These are phyloP conservation scores for Vigna angularis DNA, from an alignment of 306 rosid genomes.

Conservation along the genomic window DNA sequence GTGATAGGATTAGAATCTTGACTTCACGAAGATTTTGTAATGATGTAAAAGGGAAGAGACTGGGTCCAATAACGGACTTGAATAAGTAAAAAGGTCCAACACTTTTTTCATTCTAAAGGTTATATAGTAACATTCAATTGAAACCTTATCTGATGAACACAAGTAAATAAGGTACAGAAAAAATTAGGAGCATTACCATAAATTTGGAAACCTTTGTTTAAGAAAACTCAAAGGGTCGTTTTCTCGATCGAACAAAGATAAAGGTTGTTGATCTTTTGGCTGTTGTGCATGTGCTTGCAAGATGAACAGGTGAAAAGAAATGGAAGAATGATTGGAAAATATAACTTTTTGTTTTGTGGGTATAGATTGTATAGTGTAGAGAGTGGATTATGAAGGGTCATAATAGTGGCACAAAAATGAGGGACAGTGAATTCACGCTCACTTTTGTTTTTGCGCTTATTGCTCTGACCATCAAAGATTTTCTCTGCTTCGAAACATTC, in stretches of 20 bases:
- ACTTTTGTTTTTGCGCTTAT: constrained; percentile 49
- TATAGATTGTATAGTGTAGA: constrained; percentile 51
- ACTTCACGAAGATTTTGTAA: constrained; percentile 49
- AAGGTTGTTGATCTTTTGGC: constrained; percentile 8
- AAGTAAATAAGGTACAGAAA: neutral
- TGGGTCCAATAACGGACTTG: constrained; percentile 42
- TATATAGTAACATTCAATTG: constrained; percentile 15
- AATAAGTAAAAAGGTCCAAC: constrained; percentile 43
- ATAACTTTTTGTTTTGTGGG: neutral
- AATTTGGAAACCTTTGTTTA: constrained; percentile 27
- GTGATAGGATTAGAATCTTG: constrained; percentile 51
- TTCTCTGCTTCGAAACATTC: constrained; percentile 6
- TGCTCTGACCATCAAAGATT: constrained; percentile 42
- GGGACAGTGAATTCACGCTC: constrained; percentile 65
- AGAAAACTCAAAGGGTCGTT: constrained; percentile 19
- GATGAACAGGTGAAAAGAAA: neutral
- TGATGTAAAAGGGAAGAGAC: constrained; percentile 46
- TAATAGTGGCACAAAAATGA: constrained; percentile 58
- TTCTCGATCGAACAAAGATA: constrained; percentile 25
- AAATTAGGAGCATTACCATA: constrained; percentile 18
- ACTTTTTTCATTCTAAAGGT: constrained; percentile 48
- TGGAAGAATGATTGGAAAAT: constrained; percentile 24
- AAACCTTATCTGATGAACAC: constrained; percentile 21
- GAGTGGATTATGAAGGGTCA: constrained; percentile 57
- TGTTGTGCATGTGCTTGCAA: constrained; percentile 28